A percentile compares a stretch with the other conserved stretches of the same genome.
Evolutionary conservation across 768 basidiomycete species (phyloP).

Genomic region (Mycena rosella): DNA sequence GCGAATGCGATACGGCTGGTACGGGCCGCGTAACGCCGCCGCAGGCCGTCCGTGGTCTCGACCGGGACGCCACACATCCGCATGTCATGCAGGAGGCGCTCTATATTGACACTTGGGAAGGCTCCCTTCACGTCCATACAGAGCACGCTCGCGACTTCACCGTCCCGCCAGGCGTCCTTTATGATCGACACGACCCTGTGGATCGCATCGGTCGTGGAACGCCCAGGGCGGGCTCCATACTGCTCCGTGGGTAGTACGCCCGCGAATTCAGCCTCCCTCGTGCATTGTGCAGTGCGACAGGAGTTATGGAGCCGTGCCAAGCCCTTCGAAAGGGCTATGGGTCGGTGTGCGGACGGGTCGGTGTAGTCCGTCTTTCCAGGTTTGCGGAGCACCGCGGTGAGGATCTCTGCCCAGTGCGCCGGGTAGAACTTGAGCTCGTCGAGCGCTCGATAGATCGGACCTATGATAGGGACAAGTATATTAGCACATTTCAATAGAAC

Average conservation of each 20-base stretch:
- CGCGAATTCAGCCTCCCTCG: no score
- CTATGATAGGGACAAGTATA: slow-evolving; percentile 42
- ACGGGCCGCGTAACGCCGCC: slow-evolving; percentile 15
- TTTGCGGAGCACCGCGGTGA: slow-evolving; percentile 49
- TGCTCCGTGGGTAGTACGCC: slow-evolving; percentile 36
- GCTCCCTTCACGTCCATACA: background rate
- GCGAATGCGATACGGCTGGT: slow-evolving; percentile 34
- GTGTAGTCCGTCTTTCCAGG: slow-evolving; percentile 38
- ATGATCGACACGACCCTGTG: background rate
- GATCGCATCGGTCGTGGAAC: slow-evolving; percentile 48
- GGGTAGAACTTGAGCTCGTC: slow-evolving; percentile 41
- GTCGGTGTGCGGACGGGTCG: no score
- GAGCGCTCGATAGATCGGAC: slow-evolving; percentile 44
- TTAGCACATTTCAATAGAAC: slow-evolving; percentile 44
- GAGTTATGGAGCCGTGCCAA: no score
- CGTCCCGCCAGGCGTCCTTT: background rate
- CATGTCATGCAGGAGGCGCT: slow-evolving; percentile 49
- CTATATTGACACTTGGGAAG: slow-evolving; percentile 48
- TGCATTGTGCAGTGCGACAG: no score
- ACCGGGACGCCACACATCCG: slow-evolving; percentile 43
- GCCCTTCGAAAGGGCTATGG: no score
- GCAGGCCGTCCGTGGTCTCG: slow-evolving; percentile 34
- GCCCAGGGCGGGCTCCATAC: slow-evolving; percentile 55
- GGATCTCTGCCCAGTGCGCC: slow-evolving; percentile 40
- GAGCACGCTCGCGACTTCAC: background rate